phyloP scores from a whole-genome alignment of 1,139 yeast species.

The Kodamaea sp. region DNA sequence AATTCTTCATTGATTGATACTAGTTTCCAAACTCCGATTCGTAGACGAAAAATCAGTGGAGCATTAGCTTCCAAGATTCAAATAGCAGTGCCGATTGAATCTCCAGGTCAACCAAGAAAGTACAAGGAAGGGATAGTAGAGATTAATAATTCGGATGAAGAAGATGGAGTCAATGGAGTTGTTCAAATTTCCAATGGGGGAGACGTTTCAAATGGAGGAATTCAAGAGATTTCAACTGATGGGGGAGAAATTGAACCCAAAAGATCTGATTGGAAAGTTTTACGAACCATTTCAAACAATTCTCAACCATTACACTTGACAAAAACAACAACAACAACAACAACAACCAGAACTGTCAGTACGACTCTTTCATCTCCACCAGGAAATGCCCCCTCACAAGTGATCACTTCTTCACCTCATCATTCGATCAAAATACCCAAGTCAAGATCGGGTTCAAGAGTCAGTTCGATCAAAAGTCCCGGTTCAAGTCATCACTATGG shows the following conservation, averaged over 20 bases:
- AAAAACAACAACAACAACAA: conserved; percentile 49
- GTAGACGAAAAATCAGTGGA: conserved; percentile 68
- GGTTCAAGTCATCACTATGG: conserved; percentile 5
- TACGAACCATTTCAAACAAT: conserved; percentile 40
- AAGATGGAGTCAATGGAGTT: too few species aligned
- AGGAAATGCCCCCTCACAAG: conserved; percentile 22
- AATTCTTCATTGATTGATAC: conserved; percentile 34
- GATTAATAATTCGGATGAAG: conserved; percentile 42
- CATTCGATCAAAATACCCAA: conserved; percentile 31
- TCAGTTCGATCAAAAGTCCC: conserved; percentile 21
- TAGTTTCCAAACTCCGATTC: conserved; percentile 64
- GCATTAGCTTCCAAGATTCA: conserved; percentile 65
- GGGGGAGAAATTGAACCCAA: too few species aligned
- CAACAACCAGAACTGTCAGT: conserved; percentile 43
- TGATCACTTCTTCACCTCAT: conserved; percentile 10
- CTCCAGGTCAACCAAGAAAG: conserved; percentile 97
- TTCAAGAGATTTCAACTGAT: too few species aligned
- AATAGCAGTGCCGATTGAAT: conserved; percentile 81
- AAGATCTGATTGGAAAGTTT: conserved; percentile 34
- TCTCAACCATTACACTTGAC: conserved; percentile 37
- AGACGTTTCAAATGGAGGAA: too few species aligned
- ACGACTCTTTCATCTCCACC: conserved; percentile 47
- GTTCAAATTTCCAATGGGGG: too few species aligned
- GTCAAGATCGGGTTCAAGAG: conserved; percentile 32
- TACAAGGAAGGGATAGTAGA: conserved; percentile 36